Base-by-base conservation (phyloP, 495 filamentous ascomycete genomes). In the Penicillium dipodomyicola region DNA sequence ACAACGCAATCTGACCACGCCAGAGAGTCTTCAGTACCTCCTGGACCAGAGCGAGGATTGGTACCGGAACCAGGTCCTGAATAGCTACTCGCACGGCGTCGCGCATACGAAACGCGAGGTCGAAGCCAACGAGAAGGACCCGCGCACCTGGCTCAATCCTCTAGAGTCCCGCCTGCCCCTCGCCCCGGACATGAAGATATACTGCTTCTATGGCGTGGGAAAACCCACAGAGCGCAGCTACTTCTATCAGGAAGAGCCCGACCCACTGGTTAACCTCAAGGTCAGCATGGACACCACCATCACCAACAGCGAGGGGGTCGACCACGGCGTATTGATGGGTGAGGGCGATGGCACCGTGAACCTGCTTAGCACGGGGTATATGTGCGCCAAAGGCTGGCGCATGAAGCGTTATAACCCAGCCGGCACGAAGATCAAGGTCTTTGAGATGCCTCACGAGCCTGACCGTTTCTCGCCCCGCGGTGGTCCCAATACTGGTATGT, bases 291-390 rank as follows among this genome's bases (percentile, higher is more conserved):
- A 98, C 72, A 96, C 91, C 8, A 91, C 81, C 22, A 77, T 83
- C 51, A 85, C 82, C 5, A 71, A 88, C 32, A 85, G 74, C 19
- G 77, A 81, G 52, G 83, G 81, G 5, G 79, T 84, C 23, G 92
- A 97, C 70, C 94, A 86, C 65, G 94, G 95, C 40, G 90, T 98
- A 29, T 75, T 95, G 41, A 85, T 95, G 77, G 92, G 92, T 39
- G 94, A 97, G 69, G 94, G 94, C 12, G 94, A 98, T 65, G 94
- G 94, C 6, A 98, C 94, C 3, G 92, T 97, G 54, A 91, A 89
- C 50, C 71, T 98, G 7, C 73, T 98, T 44, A 92, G 88, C 61
- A 85, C 82, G 4, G 94, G 91, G 3, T 98, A 97, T 67, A 97
- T 98, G 94, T 98, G 94, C 71, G 84, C 89, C 60, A 89, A 87